These are phyloP conservation scores for Septoria linicola DNA, from an alignment of 2,329 filamentous ascomycete species.

Conservation along the genomic window DNA sequence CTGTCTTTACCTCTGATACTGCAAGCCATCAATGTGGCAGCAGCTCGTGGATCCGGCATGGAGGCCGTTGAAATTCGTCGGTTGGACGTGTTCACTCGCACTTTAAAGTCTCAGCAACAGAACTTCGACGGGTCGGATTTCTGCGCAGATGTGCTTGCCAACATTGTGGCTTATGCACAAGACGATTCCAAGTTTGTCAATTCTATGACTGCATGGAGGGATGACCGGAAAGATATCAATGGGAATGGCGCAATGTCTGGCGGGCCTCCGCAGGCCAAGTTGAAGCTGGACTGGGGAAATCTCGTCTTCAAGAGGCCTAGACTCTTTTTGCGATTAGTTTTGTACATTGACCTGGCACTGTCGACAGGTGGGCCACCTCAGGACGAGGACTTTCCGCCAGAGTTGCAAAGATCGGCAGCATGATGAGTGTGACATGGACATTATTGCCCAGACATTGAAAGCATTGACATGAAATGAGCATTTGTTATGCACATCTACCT, in stretches of 20 bases:
- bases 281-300: conserved; percentile 27
- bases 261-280: conserved; percentile 14
- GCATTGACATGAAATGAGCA: neutral
- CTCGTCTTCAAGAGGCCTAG: conserved; percentile 27
- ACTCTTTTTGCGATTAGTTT: conserved; percentile 24
- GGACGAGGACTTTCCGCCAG: conserved; percentile 26
- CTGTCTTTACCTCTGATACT: conserved; percentile 23
- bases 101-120: conserved; percentile 25
- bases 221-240: conserved; percentile 18
- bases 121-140: conserved; percentile 28
- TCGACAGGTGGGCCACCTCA: conserved; percentile 23
- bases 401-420: conserved; percentile 23
- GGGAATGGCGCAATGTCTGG: conserved; percentile 8
- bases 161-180: conserved; percentile 27
- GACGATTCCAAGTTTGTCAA: conserved; percentile 25
- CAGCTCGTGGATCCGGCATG: conserved; percentile 24
- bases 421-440: neutral
- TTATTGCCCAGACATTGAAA: neutral
- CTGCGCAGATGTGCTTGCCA: conserved; percentile 24
- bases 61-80: conserved; percentile 23
- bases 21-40: conserved; percentile 27
- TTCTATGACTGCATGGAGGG: conserved; percentile 24
- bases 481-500: conserved; percentile 40
- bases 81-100: conserved; percentile 26
- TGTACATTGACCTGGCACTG: conserved; percentile 26